Evolutionary conservation across 2,329 filamentous ascomycete species (phyloP).

Genomic region (Ophiobolus disseminans): DNA sequence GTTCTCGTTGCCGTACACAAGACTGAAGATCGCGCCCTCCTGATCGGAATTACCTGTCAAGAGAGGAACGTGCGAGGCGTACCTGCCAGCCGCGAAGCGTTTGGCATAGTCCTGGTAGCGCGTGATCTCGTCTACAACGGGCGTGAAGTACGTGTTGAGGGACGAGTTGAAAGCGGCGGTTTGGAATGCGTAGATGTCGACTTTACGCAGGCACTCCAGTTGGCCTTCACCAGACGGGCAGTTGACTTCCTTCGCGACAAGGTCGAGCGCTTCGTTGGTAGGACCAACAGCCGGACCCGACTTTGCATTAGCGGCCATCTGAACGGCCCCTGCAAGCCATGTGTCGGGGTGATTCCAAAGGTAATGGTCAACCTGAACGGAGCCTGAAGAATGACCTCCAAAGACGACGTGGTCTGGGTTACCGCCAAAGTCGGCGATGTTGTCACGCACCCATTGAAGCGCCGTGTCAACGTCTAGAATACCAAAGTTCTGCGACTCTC

Average conservation of each 20-base stretch:
- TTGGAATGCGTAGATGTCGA: slow-evolving; percentile 31
- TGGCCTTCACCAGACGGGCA: slow-evolving; percentile 28
- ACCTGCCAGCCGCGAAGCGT: slow-evolving; percentile 33
- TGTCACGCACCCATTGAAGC: slow-evolving; percentile 45
- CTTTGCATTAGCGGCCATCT: slow-evolving; percentile 36
- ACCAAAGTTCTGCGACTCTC: slow-evolving; percentile 39
- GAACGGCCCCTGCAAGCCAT: slow-evolving; percentile 26
- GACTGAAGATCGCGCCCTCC: slow-evolving; percentile 33
- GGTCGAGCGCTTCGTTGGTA: slow-evolving; percentile 27
- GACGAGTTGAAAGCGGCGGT: slow-evolving; percentile 34
- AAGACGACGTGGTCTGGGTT: slow-evolving; percentile 53
- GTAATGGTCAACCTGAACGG: slow-evolving; percentile 34
- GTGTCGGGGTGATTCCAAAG: slow-evolving; percentile 35
- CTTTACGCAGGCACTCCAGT: slow-evolving; percentile 27
- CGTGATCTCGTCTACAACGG: slow-evolving; percentile 30
- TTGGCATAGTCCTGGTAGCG: slow-evolving; percentile 28
- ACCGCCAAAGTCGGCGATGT: slow-evolving; percentile 50
- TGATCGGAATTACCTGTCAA: slow-evolving; percentile 37
- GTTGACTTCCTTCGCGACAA: slow-evolving; percentile 32
- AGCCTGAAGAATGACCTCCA: slow-evolving; percentile 46
- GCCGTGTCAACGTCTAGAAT: slow-evolving; percentile 50
- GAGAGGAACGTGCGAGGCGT: slow-evolving; percentile 34
- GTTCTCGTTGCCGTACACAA: slow-evolving; percentile 33
- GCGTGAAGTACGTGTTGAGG: slow-evolving; percentile 34
- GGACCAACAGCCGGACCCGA: slow-evolving; percentile 31